Evolutionary conservation across 345 rosid genomes (phyloP).

Genomic region (Excoecaria agallocha): DNA sequence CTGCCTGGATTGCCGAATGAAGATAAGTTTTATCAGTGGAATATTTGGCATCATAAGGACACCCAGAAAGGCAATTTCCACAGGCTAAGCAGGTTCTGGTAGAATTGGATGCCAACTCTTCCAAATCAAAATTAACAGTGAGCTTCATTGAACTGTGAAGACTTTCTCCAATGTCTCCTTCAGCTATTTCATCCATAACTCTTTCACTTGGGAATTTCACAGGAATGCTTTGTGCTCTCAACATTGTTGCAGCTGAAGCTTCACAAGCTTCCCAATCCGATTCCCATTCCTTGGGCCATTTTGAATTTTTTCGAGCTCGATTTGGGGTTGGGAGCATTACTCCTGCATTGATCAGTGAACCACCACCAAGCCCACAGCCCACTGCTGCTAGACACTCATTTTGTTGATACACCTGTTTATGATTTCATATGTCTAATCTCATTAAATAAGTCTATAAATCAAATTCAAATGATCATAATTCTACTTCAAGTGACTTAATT

Average conservation of each 20-base stretch:
- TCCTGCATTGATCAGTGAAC: slow-evolving; percentile 42
- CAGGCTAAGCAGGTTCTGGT: slow-evolving; percentile 36
- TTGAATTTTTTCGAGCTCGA: slow-evolving; percentile 33
- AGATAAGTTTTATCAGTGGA: slow-evolving; percentile 42
- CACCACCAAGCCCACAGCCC: slow-evolving; percentile 48
- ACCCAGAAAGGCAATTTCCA: slow-evolving; percentile 49
- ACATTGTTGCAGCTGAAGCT: slow-evolving; percentile 41
- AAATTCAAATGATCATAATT: background rate
- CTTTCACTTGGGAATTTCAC: slow-evolving; percentile 34
- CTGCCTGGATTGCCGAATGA: slow-evolving; percentile 37
- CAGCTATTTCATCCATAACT: slow-evolving; percentile 29
- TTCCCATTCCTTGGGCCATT: slow-evolving; percentile 48
- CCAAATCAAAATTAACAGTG: slow-evolving; percentile 34
- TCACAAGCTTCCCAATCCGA: slow-evolving; percentile 37
- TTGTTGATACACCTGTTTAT: slow-evolving; percentile 26
- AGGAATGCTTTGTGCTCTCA: slow-evolving; percentile 31
- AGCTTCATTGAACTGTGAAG: slow-evolving; percentile 30
- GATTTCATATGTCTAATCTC: background rate
- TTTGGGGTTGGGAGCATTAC: slow-evolving; percentile 37
- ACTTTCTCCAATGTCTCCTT: slow-evolving; percentile 25
- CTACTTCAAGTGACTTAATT: background rate
- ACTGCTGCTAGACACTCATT: slow-evolving; percentile 39
- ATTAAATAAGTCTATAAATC: no score
- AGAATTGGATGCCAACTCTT: slow-evolving; percentile 18
- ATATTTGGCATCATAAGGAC: slow-evolving; percentile 49